Percentiles rank a stretch among this genome's conserved stretches.
Conservation (phyloP, 805 yeast genomes). For the Lipomyces spencermartinsiae region DNA sequence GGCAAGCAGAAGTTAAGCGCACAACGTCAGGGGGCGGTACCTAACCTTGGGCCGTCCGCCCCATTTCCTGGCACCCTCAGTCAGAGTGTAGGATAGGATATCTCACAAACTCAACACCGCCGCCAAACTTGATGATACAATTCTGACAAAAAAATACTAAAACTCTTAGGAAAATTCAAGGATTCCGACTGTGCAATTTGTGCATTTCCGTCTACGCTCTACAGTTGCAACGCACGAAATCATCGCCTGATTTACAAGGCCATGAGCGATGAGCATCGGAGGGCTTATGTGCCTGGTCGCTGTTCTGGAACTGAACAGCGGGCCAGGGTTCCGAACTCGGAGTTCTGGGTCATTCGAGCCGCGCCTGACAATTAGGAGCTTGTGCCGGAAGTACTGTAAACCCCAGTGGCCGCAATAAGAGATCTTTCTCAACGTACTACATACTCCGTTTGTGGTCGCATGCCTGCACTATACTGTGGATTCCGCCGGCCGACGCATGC, state of each 20-base stretch:
- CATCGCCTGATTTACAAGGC: too few relatives aligned
- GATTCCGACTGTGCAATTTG: constrained; percentile 4
- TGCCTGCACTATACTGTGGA: not conserved
- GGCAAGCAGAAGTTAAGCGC: not conserved
- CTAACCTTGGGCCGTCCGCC: constrained; percentile 1
- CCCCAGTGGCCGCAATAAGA: not conserved
- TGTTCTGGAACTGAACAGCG: too few relatives aligned
- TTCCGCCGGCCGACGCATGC: not conserved
- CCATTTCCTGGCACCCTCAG: not conserved
- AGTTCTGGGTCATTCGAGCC: not conserved
- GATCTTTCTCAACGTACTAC: constrained; percentile 3
- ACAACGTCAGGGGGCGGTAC: not conserved
- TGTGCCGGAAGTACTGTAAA: not conserved
- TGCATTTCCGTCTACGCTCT: constrained; percentile 1
- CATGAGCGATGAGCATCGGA: too few relatives aligned
- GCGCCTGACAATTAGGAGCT: not conserved
- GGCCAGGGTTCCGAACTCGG: constrained; percentile 1
- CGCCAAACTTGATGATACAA: constrained; percentile 3
- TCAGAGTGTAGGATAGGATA: not conserved
- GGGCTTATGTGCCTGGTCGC: too few relatives aligned
- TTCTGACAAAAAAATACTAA: not conserved
- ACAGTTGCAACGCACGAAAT: not conserved
- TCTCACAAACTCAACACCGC: not conserved
- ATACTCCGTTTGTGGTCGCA: constrained; percentile 3
- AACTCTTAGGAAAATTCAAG: not conserved